Conservation (phyloP, 805 yeast species). For the Lipomyces chichibuensis region DNA sequence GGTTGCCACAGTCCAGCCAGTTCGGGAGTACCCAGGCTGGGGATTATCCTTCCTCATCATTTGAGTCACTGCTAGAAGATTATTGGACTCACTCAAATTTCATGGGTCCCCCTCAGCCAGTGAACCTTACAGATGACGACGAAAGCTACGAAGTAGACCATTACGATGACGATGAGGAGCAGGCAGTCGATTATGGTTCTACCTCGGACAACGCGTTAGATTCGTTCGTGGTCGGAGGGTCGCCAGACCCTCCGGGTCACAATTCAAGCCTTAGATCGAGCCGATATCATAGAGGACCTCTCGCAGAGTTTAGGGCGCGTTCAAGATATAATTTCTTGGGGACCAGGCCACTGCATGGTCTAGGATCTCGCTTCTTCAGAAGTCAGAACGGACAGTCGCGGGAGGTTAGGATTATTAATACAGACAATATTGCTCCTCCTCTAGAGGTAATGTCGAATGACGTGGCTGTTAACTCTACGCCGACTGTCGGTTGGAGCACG, state of each 20-base stretch:
- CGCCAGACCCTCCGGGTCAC: neutral
- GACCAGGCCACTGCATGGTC: neutral
- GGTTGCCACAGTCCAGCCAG: slow-evolving; percentile 12
- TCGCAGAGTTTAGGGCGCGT: slow-evolving; percentile 1
- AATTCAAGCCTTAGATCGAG: neutral
- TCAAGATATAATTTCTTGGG: neutral
- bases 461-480: neutral
- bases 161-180: slow-evolving; percentile 8
- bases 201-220: slow-evolving; percentile 6
- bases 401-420: slow-evolving; percentile 24
- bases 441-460: neutral
- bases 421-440: slow-evolving; percentile 20
- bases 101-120: neutral
- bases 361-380: slow-evolving; percentile 3
- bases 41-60: neutral
- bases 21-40: slow-evolving; percentile 3
- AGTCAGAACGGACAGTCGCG: slow-evolving; percentile 1
- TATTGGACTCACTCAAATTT: slow-evolving; percentile 6
- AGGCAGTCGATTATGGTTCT: neutral
- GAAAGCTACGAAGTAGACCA: slow-evolving; percentile 7
- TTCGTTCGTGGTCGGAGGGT: neutral
- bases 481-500: neutral
- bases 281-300: slow-evolving; percentile 1
- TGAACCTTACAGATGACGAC: slow-evolving; percentile 8
- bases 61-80: slow-evolving; percentile 6